These are phyloP conservation scores for Hamigera avellanea DNA, from an alignment of 495 filamentous ascomycete species.

Conservation along the genomic window DNA sequence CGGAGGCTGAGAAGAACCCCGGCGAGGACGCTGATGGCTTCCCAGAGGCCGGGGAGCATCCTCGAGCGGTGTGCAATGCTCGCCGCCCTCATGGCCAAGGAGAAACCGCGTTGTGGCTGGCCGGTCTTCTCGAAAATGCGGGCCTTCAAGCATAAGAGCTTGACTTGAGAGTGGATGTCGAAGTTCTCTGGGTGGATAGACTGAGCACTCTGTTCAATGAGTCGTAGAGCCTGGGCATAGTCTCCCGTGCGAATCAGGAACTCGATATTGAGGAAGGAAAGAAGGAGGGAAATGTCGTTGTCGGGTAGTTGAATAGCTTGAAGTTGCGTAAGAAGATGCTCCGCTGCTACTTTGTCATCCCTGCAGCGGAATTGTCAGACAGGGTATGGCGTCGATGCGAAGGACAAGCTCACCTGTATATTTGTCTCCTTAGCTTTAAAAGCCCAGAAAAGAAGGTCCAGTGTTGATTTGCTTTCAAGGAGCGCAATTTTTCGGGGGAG, in stretches of 20 bases:
- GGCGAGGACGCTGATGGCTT: constrained; percentile 57
- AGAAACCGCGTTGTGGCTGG: constrained; percentile 72
- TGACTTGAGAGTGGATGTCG: constrained; percentile 65
- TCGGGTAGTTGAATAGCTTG: constrained; percentile 45
- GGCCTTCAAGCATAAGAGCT: constrained; percentile 66
- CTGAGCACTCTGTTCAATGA: constrained; percentile 56
- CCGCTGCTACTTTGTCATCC: constrained; percentile 56
- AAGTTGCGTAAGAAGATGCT: constrained; percentile 50
- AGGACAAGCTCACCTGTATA: constrained; percentile 41
- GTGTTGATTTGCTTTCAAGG: constrained; percentile 68
- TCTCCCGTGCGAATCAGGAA: constrained; percentile 52
- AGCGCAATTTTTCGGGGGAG: constrained; percentile 52
- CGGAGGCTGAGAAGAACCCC: constrained; percentile 55
- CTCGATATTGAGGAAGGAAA: constrained; percentile 62
- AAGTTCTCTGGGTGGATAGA: constrained; percentile 55
- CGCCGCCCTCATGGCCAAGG: constrained; percentile 68
- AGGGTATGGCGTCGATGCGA: neutral
- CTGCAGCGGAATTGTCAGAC: constrained; percentile 21
- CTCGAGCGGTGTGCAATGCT: constrained; percentile 61
- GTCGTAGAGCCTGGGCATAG: constrained; percentile 49
- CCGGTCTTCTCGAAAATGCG: constrained; percentile 58
- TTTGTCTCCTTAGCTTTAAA: constrained; percentile 55
- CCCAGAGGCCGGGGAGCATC: constrained; percentile 65
- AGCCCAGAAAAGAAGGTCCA: constrained; percentile 66
- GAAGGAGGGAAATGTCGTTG: constrained; percentile 57